Base-by-base conservation (phyloP, 805 yeast species). In the Torulaspora gathmanii region DNA sequence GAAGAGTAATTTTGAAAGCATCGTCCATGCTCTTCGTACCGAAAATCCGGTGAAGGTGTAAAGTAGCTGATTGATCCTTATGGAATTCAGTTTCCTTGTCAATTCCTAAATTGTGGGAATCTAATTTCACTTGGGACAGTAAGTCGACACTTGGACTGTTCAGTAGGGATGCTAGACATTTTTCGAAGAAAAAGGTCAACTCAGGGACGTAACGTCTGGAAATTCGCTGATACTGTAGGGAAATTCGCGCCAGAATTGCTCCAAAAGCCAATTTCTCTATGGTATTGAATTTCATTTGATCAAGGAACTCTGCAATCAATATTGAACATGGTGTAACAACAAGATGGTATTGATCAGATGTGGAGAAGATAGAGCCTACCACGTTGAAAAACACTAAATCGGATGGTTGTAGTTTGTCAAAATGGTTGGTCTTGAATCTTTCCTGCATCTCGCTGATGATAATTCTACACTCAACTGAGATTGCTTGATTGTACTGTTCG, bases 301-400 rank as follows among this genome's bases (percentile, higher is more conserved):
- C 80, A 44, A 91, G 67, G 11, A 79, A 70, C 63, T 87, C 91
- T 39, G 83, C 77, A 71, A 88, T 79, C 31, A 87, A 67, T 27
- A 93, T 75, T 25, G 79, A 69, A 1, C 91, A 75, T 3, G 97
- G 96, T 0, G 96, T 90, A 4, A 82, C 90, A 9, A 93, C 84
- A 47, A 89, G 72, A 70, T 93, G 99, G 67, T 86, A 91, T 61
- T 88, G 90, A 70, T 93, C 99, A 0, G 99, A 93, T 0, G 97
- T 88, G 0, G 99, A 90, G 60, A 85, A 93, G 4, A 89, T 61
- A 43, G 75, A 71, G 5, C 97, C 97, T 46, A 90, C 72, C 4
- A 88, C 56, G 0, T 80, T 72, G 57, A 83, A 86, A 48, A 84
- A 77, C 5, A 86, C 65, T 47, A 88, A 65, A 59, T 89, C 95